A percentile compares a stretch with the other conserved stretches of the same genome.
Evolutionary conservation across 768 basidiomycete species (phyloP).

Genomic region (Tephrocybe sp.): DNA sequence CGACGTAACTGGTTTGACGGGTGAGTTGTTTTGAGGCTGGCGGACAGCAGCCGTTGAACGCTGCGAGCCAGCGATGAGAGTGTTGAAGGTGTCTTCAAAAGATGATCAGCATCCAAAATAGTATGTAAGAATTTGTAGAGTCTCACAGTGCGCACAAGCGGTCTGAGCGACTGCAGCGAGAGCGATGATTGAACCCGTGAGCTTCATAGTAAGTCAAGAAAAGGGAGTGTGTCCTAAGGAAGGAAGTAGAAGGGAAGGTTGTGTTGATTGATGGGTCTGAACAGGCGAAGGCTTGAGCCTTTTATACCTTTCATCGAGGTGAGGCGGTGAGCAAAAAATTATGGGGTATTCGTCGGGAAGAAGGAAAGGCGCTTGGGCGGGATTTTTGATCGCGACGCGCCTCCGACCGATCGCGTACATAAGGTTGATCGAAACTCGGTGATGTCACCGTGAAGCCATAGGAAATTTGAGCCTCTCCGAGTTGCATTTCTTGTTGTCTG

Average conservation of each 20-base stretch:
- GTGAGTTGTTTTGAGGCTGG: conserved; percentile 37
- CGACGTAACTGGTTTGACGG: conserved; percentile 37
- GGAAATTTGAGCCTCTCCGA: too few species aligned
- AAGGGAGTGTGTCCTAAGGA: conserved; percentile 5
- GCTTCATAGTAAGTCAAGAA: conserved; percentile 20
- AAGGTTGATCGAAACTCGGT: too few species aligned
- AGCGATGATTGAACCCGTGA: conserved; percentile 16
- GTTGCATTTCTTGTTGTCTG: too few species aligned
- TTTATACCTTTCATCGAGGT: background rate
- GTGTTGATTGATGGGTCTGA: background rate
- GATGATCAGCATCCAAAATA: background rate
- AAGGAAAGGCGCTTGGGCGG: background rate
- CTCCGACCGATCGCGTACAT: too few species aligned
- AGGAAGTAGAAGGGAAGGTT: background rate
- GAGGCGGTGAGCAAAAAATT: background rate
- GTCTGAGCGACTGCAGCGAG: conserved; percentile 18
- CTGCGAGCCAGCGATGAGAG: conserved; percentile 23
- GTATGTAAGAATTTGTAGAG: background rate
- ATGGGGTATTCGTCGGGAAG: background rate
- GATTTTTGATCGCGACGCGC: too few species aligned
- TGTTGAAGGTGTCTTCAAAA: conserved; percentile 29
- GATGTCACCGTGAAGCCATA: too few species aligned
- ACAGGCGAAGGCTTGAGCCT: background rate
- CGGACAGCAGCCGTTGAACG: conserved; percentile 31
- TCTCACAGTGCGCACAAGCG: conserved; percentile 17